Conservation (phyloP, 306 rosid species). For the Vicia villosa region DNA sequence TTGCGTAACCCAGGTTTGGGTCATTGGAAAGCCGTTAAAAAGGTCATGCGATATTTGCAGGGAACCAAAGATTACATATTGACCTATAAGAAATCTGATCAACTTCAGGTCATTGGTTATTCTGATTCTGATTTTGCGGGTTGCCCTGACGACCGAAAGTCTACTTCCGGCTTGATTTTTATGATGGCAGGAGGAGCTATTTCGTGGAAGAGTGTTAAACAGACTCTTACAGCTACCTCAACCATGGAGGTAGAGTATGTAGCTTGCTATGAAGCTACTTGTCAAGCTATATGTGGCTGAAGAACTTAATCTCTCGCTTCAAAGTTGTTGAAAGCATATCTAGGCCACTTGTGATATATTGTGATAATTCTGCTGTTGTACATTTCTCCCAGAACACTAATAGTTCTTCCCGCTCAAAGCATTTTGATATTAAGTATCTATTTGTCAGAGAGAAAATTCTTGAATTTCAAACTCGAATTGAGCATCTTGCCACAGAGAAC, state of each 20-base stretch:
- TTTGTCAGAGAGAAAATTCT: not conserved
- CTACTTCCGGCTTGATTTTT: not conserved
- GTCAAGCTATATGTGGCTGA: too few species aligned
- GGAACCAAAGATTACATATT: not conserved
- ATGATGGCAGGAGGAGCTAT: not conserved
- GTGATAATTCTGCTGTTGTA: too few species aligned
- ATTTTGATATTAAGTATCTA: not conserved
- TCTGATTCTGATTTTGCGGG: not conserved
- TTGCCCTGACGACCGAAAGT: not conserved
- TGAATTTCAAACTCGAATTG: not conserved
- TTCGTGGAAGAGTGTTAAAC: not conserved
- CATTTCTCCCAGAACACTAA: too few species aligned
- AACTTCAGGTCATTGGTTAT: not conserved
- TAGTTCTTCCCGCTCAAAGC: not conserved
- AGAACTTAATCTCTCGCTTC: too few species aligned
- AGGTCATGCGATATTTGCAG: not conserved
- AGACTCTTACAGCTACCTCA: not conserved
- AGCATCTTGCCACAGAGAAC: not conserved
- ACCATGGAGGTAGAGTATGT: not conserved
- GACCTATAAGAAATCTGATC: not conserved
- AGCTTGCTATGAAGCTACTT: not conserved
- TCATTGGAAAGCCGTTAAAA: not conserved
- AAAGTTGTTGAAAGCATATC: too few species aligned
- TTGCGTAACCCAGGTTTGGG: too few species aligned
- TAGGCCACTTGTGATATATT: too few species aligned